Evolutionary conservation across 352 stramenopile genomes (phyloP).

Genomic region (Sclerospora graminicola): DNA sequence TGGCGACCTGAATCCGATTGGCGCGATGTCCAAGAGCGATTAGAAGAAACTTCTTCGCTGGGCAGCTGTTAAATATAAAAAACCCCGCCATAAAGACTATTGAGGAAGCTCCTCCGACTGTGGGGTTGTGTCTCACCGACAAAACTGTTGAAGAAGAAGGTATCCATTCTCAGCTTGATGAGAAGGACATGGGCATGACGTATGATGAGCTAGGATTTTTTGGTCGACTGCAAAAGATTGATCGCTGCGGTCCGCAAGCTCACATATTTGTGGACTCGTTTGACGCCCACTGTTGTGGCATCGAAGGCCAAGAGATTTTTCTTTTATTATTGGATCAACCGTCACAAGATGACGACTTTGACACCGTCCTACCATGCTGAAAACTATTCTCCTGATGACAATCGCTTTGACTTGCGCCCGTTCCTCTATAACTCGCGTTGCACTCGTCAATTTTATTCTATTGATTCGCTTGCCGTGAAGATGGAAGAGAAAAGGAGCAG

Average conservation of each 20-base stretch:
- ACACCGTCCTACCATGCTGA: conserved; percentile 98
- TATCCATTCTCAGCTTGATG: conserved; percentile 92
- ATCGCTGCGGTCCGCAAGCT: conserved; percentile 89
- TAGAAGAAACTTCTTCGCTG: conserved; percentile 95
- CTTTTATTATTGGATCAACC: conserved; percentile 94
- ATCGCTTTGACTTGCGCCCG: conserved; percentile 96
- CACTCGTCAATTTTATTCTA: conserved; percentile 92
- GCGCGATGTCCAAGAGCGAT: conserved; percentile 92
- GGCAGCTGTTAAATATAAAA: conserved; percentile 83
- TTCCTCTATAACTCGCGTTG: conserved; percentile 97
- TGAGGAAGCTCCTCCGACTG: conserved; percentile 90
- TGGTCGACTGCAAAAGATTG: conserved; percentile 92
- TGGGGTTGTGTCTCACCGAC: conserved; percentile 90
- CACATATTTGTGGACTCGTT: conserved; percentile 78
- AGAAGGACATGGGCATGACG: conserved; percentile 99
- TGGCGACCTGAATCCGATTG: conserved; percentile 98
- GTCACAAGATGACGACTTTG: conserved; percentile 99
- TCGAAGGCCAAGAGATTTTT: conserved; percentile 90
- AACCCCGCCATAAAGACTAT: conserved; percentile 89
- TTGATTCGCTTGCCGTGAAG: conserved; percentile 85
- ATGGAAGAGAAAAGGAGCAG: conserved; percentile 67
- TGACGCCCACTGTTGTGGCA: conserved; percentile 67
- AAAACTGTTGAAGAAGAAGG: conserved; percentile 44
- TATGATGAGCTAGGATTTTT: conserved; percentile 97
- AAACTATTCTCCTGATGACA: too few relatives aligned